Base-by-base conservation (phyloP, 176 grass and related monocot genomes). In the Olyra latifolia region DNA sequence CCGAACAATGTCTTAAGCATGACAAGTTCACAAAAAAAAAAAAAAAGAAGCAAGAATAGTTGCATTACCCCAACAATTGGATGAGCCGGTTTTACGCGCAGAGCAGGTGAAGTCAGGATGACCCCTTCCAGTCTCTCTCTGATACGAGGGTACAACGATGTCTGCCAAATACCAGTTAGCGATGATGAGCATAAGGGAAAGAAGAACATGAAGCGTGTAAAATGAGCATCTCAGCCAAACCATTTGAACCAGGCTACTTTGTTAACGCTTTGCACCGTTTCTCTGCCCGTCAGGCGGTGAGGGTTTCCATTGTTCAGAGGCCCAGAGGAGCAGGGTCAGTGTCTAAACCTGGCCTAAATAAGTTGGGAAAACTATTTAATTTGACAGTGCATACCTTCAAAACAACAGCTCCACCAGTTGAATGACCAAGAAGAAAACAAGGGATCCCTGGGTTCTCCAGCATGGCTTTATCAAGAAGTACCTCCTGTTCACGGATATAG, bases 361-460 rank as follows among this genome's bases (percentile, higher is more conserved):
- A 7, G 43, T 1, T 77, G 60, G 64, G 16, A 56, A 71, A 44
- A 13, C 0, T n/a, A 15, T 35, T 75, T 56, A n/a, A 63, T 83
- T 64, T 41, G 23, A 80, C 45, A 59, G 79, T 14, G 11, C 78
- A 66, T 82, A 95, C 96, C 90, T 99, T 99, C 23, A 99, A 86
- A 87, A 93, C 96, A 52, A 91, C 82, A 81, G 96, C 92, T 75
- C 96, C 96, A 35, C 96, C 96, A 29, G 96, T 99, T 13, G 96
- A 99, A 70, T 99, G 96, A 46, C 92, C 96, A 7, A 99, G 90
- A 68, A 99, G 96, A 83, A 99, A 95, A 89, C 96, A 95, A 13
- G 96, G 92, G 14, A 93, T 79, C 20, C 84, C 81, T 28, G 92
- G 90, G 86, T 91, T 87, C 20, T 95, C 88, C 61, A 79, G 87